Evolutionary conservation across 257 asterid species (phyloP), one percentile per base, ranked within the genome.

Genomic region (Nicotiana tomentosiformis): DNA sequence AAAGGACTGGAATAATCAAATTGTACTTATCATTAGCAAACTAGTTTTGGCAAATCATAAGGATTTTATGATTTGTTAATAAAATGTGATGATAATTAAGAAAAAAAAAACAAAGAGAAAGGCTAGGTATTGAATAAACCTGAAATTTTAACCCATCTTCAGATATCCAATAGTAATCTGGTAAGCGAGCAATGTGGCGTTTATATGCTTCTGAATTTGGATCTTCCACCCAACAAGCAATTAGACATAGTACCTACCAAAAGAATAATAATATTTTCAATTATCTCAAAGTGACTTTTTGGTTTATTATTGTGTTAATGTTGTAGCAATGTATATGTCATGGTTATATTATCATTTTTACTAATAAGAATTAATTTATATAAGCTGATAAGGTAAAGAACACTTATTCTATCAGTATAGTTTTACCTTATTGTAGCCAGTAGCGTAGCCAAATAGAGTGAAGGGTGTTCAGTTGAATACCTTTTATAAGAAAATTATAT

Each of bases 61-160:
- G 9, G 9, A 37, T 58, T 61, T 5, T 61, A 61, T 23, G 8
- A 3, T 23, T 60, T 17, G 8, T 64, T 3, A 14, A 30, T 1
- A 14, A 18, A 39, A n/a, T 60, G 15, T 51, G 29, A 16, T 51
- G 70, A 32, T 67, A 9, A 37, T 37, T 37, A 23, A 26, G 18
- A 17, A 15, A 0, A 37, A 53, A 66, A 23, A 32, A 5, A 5
- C 5, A 30, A 23, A 26, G 29, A 15, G 0, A 37, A 53, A 66
- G n/a, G 61, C 3, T 35, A 18, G 20, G 17, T 49, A 69, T 56
- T 10, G 1, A 43, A 18, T 37, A 56, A 30, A 90, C 96, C 93
- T 92, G 93, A 82, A 92, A 83, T 84, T 91, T 92, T 90, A 91
- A 72, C 66, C 97, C 95, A 80, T 92, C 97, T 88, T 92, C 97